Base-by-base conservation (phyloP, 768 basidiomycete genomes). In the Russula brevipes region DNA sequence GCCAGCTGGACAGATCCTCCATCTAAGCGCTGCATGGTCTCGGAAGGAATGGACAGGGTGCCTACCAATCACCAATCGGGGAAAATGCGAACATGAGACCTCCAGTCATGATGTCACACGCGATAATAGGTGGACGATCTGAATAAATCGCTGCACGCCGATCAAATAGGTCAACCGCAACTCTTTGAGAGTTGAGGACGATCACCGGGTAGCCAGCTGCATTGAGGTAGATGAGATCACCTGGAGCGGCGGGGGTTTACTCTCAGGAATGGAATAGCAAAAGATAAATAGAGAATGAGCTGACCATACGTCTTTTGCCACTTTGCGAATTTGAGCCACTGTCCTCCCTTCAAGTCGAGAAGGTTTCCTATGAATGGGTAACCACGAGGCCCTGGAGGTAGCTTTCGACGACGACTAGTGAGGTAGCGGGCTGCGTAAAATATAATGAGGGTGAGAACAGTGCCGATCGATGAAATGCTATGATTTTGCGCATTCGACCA, bases 291-390 rank as follows among this genome's bases (percentile, higher is more conserved):
- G 38, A 36, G 11, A 5, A 17, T 4, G n/a, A 54, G 24, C 52
- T 54, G n/a, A 39, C 52, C 52, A 11, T 54, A 54, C 5, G 10
- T 39, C 36, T 53, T 54, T 14, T 24, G 36, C 52, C 52, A 54
- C 5, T 24, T 19, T 54, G 52, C n/a, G 14, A 39, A 39, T 38
- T 39, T 54, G 52, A 54, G n/a, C 38, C 52, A 54, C 14, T 38
- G 36, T 2, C 52, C 38, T 54, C n/a, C 5, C 19, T 11, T 12
- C 38, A 54, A 11, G 5, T 54, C 36, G 36, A 53, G 51, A 12
- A 53, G n/a, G 19, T 53, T 53, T 12, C 51, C 51, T 53, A 53
- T 53, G 35, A 53, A 36, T 12, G 51, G 51, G n/a, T 38, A 53
- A n/a, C 51, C 51, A 19, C 51, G 51, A 36, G 51, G 51, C 3